These are phyloP conservation scores for Athelia psychrophila DNA, from an alignment of 1,284 basidiomycete genomes.

Conservation along the genomic window DNA sequence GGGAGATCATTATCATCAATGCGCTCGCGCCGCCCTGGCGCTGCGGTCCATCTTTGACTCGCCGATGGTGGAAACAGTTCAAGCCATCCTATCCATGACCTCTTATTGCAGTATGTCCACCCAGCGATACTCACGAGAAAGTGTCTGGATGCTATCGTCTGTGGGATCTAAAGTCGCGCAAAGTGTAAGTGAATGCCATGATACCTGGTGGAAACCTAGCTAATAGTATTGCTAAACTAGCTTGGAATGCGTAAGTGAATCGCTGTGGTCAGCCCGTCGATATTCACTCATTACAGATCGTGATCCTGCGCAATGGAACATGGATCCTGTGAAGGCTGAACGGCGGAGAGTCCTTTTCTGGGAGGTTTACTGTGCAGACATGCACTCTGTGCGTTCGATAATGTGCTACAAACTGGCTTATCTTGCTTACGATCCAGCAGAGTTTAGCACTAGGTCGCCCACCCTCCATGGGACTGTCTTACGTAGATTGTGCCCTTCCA, in stretches of 20 bases:
- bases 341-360: conserved; percentile 56
- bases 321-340: conserved; percentile 50
- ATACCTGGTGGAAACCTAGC: conserved; percentile 19
- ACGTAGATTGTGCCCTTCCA: conserved; percentile 50
- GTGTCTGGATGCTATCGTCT: conserved; percentile 47
- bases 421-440: conserved; percentile 22
- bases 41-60: conserved; percentile 62
- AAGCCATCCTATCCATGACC: conserved; percentile 54
- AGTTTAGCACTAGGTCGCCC: conserved; percentile 52
- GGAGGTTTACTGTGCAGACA: conserved; percentile 51
- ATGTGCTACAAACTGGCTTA: neutral
- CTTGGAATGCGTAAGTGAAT: neutral
- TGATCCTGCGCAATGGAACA: conserved; percentile 55
- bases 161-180: conserved; percentile 54
- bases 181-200: conserved; percentile 38
- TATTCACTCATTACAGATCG: conserved; percentile 40
- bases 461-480: conserved; percentile 51
- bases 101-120: conserved; percentile 53
- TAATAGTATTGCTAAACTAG: neutral
- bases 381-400: conserved; percentile 38
- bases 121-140: conserved; percentile 49
- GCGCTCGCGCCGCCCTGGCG: conserved; percentile 54
- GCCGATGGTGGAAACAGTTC: conserved; percentile 58
- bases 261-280: neutral
- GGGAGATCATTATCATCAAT: conserved; percentile 57